Conservation (phyloP, 2,329 filamentous ascomycete genomes). For the Diaporthe capsici region DNA sequence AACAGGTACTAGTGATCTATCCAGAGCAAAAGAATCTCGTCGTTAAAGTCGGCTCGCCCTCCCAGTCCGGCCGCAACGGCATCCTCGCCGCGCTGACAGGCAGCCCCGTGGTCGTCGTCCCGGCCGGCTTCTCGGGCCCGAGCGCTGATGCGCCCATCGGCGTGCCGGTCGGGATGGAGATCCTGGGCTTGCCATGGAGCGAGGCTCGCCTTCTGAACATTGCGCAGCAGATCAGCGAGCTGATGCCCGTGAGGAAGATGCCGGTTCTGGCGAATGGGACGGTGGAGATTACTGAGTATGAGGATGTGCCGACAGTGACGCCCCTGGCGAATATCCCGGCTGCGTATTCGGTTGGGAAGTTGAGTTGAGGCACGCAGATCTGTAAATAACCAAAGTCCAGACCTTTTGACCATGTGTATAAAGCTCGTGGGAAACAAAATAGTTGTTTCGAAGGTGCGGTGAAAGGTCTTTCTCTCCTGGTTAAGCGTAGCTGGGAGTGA, state of each 20-base stretch:
- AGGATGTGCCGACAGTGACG: slow-evolving; percentile 58
- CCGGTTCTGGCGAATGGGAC: slow-evolving; percentile 51
- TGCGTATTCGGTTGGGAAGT: slow-evolving; percentile 63
- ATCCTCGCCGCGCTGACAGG: slow-evolving; percentile 58
- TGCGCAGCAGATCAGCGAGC: slow-evolving; percentile 63
- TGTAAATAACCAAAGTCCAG: background rate
- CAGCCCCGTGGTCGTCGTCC: slow-evolving; percentile 60
- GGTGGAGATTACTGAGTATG: slow-evolving; percentile 52
- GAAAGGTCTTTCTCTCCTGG: background rate
- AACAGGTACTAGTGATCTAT: slow-evolving; percentile 62
- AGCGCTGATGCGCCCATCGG: slow-evolving; percentile 66
- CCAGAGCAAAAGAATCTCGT: slow-evolving; percentile 76
- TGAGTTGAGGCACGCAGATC: slow-evolving; percentile 37
- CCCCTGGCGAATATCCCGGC: slow-evolving; percentile 59
- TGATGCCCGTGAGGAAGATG: slow-evolving; percentile 60
- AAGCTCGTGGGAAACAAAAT: background rate
- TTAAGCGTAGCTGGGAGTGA: too few species aligned
- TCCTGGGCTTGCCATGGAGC: slow-evolving; percentile 69
- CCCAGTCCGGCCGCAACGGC: slow-evolving; percentile 70
- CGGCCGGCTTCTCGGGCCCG: slow-evolving; percentile 65
- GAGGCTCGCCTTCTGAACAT: slow-evolving; percentile 68
- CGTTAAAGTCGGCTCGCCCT: slow-evolving; percentile 68
- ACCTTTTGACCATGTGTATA: background rate
- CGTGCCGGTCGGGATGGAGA: slow-evolving; percentile 76
- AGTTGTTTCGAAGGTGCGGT: too few species aligned